A percentile compares a stretch with the other conserved stretches of the same genome.
These are phyloP conservation scores for Macrophomina phaseolina DNA, from an alignment of 2,329 filamentous ascomycete species.

Conservation along the genomic window DNA sequence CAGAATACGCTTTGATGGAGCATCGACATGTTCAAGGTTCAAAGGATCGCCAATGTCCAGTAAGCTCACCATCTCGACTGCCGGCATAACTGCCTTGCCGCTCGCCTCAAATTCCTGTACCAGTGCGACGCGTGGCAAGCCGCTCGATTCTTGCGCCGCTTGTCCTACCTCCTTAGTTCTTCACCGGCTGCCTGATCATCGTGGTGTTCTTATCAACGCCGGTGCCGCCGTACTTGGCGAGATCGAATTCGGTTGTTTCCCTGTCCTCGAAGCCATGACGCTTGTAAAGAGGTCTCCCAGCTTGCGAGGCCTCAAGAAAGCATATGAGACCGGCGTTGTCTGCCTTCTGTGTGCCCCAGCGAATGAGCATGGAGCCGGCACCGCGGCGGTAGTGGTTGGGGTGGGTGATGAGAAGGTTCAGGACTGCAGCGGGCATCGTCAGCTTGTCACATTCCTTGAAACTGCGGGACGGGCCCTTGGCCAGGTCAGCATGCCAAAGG, in stretches of 20 bases:
- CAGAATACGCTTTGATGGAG: too few species aligned
- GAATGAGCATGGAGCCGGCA: slow-evolving; percentile 20
- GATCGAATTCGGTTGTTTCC: slow-evolving; percentile 35
- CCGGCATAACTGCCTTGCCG: too few species aligned
- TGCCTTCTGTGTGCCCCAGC: slow-evolving; percentile 25
- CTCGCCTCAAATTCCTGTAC: too few species aligned
- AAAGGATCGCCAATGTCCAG: not conserved
- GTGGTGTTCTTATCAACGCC: slow-evolving; percentile 37
- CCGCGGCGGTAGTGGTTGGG: slow-evolving; percentile 26
- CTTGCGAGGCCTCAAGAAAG: slow-evolving; percentile 49
- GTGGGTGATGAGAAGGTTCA: slow-evolving; percentile 25
- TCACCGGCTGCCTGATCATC: slow-evolving; percentile 37
- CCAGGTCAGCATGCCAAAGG: not conserved
- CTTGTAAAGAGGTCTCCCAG: slow-evolving; percentile 46
- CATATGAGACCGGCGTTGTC: slow-evolving; percentile 44
- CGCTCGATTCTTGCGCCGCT: not conserved
- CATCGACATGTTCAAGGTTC: too few species aligned
- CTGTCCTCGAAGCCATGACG: slow-evolving; percentile 35
- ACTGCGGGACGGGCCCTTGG: not conserved
- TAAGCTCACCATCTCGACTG: not conserved
- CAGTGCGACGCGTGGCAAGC: too few species aligned
- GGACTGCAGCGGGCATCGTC: slow-evolving; percentile 35
- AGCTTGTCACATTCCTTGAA: slow-evolving; percentile 26
- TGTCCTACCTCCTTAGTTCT: not conserved
- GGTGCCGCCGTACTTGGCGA: slow-evolving; percentile 38